phyloP scores from a whole-genome alignment of 352 stramenopile species.

The Globisporangium irregulare region DNA sequence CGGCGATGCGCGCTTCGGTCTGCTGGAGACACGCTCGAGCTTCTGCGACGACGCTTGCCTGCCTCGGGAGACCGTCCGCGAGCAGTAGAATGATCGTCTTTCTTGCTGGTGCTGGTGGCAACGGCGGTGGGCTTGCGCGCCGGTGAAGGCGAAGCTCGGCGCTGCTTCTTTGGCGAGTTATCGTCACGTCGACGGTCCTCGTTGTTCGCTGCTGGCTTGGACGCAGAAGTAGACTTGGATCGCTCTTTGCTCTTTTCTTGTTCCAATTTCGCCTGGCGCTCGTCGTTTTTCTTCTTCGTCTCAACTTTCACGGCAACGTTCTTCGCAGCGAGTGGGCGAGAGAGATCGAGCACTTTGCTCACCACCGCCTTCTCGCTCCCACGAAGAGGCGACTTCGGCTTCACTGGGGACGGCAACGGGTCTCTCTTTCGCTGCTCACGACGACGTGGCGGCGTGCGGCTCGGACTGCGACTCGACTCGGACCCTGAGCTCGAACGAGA shows the following conservation, averaged over 20 bases:
- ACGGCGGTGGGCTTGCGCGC: slow-evolving; percentile 6
- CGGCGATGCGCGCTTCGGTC: slow-evolving; percentile 23
- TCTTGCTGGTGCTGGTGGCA: slow-evolving; percentile 1
- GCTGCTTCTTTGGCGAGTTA: slow-evolving; percentile 8
- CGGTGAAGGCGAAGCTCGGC: neutral
- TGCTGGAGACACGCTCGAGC: slow-evolving; percentile 21
- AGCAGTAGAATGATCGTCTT: slow-evolving; percentile 4
- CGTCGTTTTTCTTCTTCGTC: slow-evolving; percentile 6
- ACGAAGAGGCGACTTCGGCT: neutral
- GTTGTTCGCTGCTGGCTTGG: neutral
- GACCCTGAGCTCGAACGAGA: slow-evolving; percentile 21
- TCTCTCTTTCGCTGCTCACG: neutral
- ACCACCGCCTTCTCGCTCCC: slow-evolving; percentile 4
- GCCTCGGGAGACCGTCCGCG: slow-evolving; percentile 7
- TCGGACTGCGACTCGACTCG: slow-evolving; percentile 12
- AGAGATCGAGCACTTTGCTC: slow-evolving; percentile 18
- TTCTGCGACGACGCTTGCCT: slow-evolving; percentile 24
- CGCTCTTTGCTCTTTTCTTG: neutral
- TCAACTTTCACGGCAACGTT: slow-evolving; percentile 4
- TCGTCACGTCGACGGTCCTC: neutral
- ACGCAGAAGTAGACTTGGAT: neutral
- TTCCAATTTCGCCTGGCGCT: neutral
- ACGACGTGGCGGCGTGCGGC: slow-evolving; percentile 10
- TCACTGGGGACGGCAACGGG: neutral
- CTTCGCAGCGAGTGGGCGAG: slow-evolving; percentile 11